Percentiles rank a stretch among this genome's conserved stretches.
Evolutionary conservation across 2,329 filamentous ascomycete genomes (phyloP).

Genomic region (Ophiocordyceps robertsii): DNA sequence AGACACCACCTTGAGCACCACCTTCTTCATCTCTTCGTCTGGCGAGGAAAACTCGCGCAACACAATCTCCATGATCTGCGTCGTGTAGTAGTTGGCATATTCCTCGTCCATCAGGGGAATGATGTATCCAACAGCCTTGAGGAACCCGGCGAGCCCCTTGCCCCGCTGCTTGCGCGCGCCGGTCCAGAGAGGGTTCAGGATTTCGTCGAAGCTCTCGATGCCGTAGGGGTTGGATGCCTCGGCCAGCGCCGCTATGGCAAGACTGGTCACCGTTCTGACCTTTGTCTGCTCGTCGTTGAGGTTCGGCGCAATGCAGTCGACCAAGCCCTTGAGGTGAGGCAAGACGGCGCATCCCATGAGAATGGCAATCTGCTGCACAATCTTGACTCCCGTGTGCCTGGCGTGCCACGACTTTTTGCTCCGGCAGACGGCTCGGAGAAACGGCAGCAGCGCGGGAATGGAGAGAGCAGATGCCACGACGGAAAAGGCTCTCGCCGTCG

Average conservation of each 20-base stretch:
- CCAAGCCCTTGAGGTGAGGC: conserved; percentile 86
- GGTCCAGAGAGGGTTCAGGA: conserved; percentile 93
- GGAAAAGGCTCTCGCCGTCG: conserved; percentile 89
- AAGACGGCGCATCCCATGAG: conserved; percentile 96
- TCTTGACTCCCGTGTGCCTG: conserved; percentile 95
- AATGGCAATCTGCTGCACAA: conserved; percentile 97
- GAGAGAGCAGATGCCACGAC: conserved; percentile 93
- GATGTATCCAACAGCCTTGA: conserved; percentile 96
- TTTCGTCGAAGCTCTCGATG: conserved; percentile 98
- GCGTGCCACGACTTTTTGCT: conserved; percentile 99
- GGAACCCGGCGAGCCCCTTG: conserved; percentile 86
- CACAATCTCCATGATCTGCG: conserved; percentile 97
- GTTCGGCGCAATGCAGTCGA: conserved; percentile 92
- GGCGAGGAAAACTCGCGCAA: conserved; percentile 92
- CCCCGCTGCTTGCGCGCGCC: conserved; percentile 92
- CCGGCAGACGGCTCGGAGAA: conserved; percentile 87
- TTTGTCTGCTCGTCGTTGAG: conserved; percentile 97
- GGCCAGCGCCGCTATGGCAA: conserved; percentile 87
- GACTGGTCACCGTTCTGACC: conserved; percentile 86
- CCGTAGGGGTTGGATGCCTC: conserved; percentile 96
- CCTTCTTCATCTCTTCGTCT: conserved; percentile 99
- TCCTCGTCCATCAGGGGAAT: conserved; percentile 99
- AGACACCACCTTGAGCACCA: conserved; percentile 91
- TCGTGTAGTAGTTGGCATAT: conserved; percentile 97
- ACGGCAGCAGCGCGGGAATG: conserved; percentile 88